Evolutionary conservation across 371 early-diverging fungal species (phyloP).

Genomic region (Mucor irregularis): DNA sequence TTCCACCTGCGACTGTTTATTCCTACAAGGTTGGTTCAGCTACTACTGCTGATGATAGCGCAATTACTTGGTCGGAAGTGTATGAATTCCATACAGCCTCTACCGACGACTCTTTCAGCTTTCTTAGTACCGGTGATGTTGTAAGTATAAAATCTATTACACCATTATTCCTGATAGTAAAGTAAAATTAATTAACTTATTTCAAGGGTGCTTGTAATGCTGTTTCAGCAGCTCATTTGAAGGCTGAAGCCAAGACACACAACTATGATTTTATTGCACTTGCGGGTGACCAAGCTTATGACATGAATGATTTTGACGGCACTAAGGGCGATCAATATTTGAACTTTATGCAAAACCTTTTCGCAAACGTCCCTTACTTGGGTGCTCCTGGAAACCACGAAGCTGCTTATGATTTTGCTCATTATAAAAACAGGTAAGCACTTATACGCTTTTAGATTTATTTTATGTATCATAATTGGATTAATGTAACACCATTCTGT

Average conservation of each 20-base stretch:
- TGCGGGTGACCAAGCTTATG: conserved; percentile 49
- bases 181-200: neutral
- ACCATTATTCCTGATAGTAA: too few species aligned
- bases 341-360: conserved; percentile 42
- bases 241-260: conserved; percentile 31
- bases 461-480: neutral
- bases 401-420: conserved; percentile 41
- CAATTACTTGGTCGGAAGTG: conserved; percentile 25
- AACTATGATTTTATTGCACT: conserved; percentile 48
- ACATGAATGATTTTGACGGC: conserved; percentile 45
- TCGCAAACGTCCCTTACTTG: conserved; percentile 42
- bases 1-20: conserved; percentile 26
- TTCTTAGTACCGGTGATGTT: conserved; percentile 44
- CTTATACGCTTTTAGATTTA: neutral
- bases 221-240: conserved; percentile 35
- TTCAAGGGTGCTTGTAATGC: conserved; percentile 45
- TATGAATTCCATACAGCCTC: conserved; percentile 47
- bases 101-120: conserved; percentile 28
- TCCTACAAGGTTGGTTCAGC: conserved; percentile 35
- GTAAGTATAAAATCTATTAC: conserved; percentile 30
- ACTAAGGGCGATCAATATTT: conserved; percentile 48
- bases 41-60: neutral
- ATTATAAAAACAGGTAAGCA: conserved; percentile 44
- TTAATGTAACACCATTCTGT: too few species aligned
- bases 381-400: conserved; percentile 50